A percentile compares a stretch with the other conserved stretches of the same genome.
Evolutionary conservation across 495 filamentous ascomycete genomes (phyloP).

Genomic region (Friedmanniomyces simplex): DNA sequence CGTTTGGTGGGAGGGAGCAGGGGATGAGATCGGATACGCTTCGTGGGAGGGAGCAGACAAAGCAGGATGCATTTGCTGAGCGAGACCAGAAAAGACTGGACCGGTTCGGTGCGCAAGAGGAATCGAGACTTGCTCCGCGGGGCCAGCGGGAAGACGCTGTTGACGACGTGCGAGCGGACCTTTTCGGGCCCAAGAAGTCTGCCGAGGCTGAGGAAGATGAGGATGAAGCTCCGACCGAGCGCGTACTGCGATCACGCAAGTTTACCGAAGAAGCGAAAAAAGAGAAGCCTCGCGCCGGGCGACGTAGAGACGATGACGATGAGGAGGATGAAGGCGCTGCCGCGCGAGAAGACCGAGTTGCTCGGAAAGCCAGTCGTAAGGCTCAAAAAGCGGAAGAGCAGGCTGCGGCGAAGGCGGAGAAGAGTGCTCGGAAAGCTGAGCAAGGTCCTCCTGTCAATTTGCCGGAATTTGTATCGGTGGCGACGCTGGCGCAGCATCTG

Average conservation of each 20-base stretch:
- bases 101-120: neutral
- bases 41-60: neutral
- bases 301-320: slow-evolving; percentile 14
- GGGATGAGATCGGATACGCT: neutral
- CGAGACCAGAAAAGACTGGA: neutral
- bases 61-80: neutral
- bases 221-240: neutral
- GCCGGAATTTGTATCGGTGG: slow-evolving; percentile 82
- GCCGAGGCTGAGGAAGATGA: neutral
- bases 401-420: slow-evolving; percentile 26
- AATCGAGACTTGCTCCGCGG: too few species aligned
- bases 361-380: slow-evolving; percentile 9
- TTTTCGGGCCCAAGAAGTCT: neutral
- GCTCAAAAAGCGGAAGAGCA: slow-evolving; percentile 38
- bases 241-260: slow-evolving; percentile 2
- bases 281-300: neutral
- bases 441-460: slow-evolving; percentile 54
- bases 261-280: slow-evolving; percentile 2
- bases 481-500: slow-evolving; percentile 70
- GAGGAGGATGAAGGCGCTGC: slow-evolving; percentile 11
- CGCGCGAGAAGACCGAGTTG: slow-evolving; percentile 7
- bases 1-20: neutral
- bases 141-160: neutral
- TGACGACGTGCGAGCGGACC: neutral
- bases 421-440: slow-evolving; percentile 27